phyloP scores from a whole-genome alignment of 306 rosid genomes.

The Casuarina equisetifolia region DNA sequence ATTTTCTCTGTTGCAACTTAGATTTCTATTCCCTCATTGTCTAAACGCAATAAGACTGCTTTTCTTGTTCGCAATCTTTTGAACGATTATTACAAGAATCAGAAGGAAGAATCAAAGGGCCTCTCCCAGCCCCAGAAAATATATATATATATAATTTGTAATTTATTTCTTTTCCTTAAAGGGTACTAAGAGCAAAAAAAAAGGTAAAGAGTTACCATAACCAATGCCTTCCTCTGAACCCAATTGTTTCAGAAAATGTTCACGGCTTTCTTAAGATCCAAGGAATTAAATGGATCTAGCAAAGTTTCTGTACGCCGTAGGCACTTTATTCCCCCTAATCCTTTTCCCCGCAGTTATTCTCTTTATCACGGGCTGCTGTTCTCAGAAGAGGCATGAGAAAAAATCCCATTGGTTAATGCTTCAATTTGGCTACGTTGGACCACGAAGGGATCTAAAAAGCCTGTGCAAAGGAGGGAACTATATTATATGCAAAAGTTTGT shows the following conservation, averaged over 20 bases:
- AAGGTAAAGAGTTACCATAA: background rate
- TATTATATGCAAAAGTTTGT: background rate
- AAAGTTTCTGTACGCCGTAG: background rate
- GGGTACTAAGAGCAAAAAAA: too few species aligned
- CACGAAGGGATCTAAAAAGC: background rate
- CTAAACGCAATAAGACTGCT: conserved; percentile 37
- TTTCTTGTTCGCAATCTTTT: conserved; percentile 45
- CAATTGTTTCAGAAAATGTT: background rate
- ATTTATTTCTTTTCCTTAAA: background rate
- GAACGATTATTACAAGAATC: conserved; percentile 33
- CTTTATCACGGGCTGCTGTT: background rate
- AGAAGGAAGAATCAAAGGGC: background rate
- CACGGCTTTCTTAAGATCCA: background rate
- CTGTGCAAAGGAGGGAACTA: background rate
- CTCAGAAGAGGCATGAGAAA: background rate
- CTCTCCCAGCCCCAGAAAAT: background rate
- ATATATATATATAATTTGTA: background rate
- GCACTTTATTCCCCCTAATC: conserved; percentile 1
- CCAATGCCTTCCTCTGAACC: background rate
- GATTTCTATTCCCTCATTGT: conserved; percentile 36
- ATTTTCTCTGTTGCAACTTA: conserved; percentile 28
- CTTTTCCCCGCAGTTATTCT: background rate
- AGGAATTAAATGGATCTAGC: background rate
- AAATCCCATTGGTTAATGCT: background rate
- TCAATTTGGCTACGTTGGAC: background rate